Evolutionary conservation across 2,329 filamentous ascomycete species (phyloP).

Genomic region (Fusarium solani-melongenae): DNA sequence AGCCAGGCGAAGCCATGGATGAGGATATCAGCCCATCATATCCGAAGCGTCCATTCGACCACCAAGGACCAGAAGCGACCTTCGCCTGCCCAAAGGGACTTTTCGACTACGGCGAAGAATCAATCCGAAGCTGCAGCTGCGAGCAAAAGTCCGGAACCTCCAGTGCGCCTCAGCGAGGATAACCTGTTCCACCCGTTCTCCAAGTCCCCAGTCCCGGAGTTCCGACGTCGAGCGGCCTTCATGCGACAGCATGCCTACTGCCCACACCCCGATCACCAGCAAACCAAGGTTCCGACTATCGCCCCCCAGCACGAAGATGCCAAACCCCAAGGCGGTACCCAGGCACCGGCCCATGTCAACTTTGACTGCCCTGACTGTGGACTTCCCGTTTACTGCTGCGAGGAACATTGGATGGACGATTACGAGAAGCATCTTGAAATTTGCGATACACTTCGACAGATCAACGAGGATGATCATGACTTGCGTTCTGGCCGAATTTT

Average conservation of each 20-base stretch:
- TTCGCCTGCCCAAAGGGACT: slow-evolving; percentile 38
- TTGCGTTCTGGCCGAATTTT: slow-evolving; percentile 90
- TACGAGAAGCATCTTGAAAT: slow-evolving; percentile 93
- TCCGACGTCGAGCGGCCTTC: slow-evolving; percentile 86
- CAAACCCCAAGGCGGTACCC: slow-evolving; percentile 63
- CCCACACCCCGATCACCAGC: slow-evolving; percentile 87
- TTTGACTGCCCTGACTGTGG: slow-evolving; percentile 98
- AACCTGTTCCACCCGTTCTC: slow-evolving; percentile 96
- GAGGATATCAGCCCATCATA: slow-evolving; percentile 44
- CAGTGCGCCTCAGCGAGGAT: slow-evolving; percentile 69
- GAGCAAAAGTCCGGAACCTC: slow-evolving; percentile 35
- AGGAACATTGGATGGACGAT: slow-evolving; percentile 95
- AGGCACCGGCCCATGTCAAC: slow-evolving; percentile 82
- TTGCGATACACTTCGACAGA: slow-evolving; percentile 89
- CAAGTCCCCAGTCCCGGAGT: slow-evolving; percentile 87
- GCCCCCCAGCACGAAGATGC: slow-evolving; percentile 72
- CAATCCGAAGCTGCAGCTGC: slow-evolving; percentile 44
- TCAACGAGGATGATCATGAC: slow-evolving; percentile 99
- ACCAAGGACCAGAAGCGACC: slow-evolving; percentile 38
- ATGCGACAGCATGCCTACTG: slow-evolving; percentile 96
- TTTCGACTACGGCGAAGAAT: slow-evolving; percentile 44
- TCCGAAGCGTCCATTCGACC: slow-evolving; percentile 46
- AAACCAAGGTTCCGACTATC: slow-evolving; percentile 75
- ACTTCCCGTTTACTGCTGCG: slow-evolving; percentile 90
- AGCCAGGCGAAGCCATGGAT: slow-evolving; percentile 41